Base-by-base conservation (phyloP, 441 rosid genomes). In the Jatropha multifida region DNA sequence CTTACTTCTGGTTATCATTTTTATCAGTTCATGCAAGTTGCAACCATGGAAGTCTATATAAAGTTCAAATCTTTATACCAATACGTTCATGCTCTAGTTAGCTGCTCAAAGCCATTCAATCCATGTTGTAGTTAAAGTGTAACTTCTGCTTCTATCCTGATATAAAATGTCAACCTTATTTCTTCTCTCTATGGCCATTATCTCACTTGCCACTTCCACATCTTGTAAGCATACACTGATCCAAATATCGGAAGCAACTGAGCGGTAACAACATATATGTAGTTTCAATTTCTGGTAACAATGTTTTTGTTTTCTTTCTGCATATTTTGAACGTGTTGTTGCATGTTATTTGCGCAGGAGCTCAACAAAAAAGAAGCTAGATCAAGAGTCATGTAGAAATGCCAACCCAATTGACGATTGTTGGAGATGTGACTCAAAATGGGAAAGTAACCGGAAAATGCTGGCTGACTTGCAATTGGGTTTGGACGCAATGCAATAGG, bases 391-490 rank as follows among this genome's bases (percentile, higher is more conserved):
- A 15, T 94, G 97, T 61, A 88, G 88, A 18, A 89, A 83, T 0
- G 96, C 96, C 7, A 94, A 94, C 75, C 98, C 97, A 26, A 87
- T 92, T 14, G 96, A 94, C 10, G 98, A 89, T 78, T 94, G 98
- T 79, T 92, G 97, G 96, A 73, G 96, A 63, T 90, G 97, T 63
- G 97, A 92, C 79, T 79, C 92, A 15, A 67, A 87, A 18, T 90
- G 98, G 97, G 88, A 90, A 83, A 82, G 80, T 65, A 92, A 94
- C 83, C 81, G 93, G 14, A 91, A 86, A 79, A 66, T 81, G 44
- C 82, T 94, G 7, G 98, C 97, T 0, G 89, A 92, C 20, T 92
- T 23, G 23, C 85, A 18, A 89, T 94, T 62, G 96, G 97, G 61
- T 94, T 94, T 63, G 97, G 97, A 4, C 88, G 91, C 71, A 86